Conservation (phyloP, 2,329 filamentous ascomycete species). For the Penicillium olsonii region DNA sequence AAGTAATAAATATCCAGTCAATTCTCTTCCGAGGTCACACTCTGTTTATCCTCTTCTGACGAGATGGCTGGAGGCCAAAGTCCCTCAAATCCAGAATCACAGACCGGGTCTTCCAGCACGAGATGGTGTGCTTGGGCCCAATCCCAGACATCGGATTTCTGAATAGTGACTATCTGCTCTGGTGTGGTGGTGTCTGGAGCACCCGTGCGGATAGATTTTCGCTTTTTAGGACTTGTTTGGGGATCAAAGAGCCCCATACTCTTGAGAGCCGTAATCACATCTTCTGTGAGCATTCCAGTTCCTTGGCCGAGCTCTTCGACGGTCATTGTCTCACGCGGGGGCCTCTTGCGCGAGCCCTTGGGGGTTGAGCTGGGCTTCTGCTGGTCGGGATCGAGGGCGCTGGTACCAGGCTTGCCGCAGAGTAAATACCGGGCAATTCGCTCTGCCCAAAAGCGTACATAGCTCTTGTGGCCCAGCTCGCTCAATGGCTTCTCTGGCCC, state of each 20-base stretch:
- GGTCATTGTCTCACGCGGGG: slow-evolving; percentile 55
- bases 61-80: slow-evolving; percentile 57
- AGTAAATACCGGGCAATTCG: slow-evolving; percentile 72
- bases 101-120: slow-evolving; percentile 66
- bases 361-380: slow-evolving; percentile 29
- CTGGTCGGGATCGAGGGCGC: slow-evolving; percentile 29
- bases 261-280: slow-evolving; percentile 75
- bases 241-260: slow-evolving; percentile 73
- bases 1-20: slow-evolving; percentile 1
- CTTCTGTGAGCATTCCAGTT: slow-evolving; percentile 83
- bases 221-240: slow-evolving; percentile 54
- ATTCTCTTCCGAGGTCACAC: slow-evolving; percentile 20
- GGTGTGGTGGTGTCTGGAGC: slow-evolving; percentile 24
- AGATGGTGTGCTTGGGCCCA: slow-evolving; percentile 68
- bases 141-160: slow-evolving; percentile 60
- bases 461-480: slow-evolving; percentile 78
- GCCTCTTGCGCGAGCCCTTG: slow-evolving; percentile 47
- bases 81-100: slow-evolving; percentile 72
- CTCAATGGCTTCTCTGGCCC: slow-evolving; percentile 94
- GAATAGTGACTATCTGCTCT: slow-evolving; percentile 48
- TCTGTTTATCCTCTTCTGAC: slow-evolving; percentile 30
- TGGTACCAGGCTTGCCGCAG: slow-evolving; percentile 30
- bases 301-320: slow-evolving; percentile 71
- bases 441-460: slow-evolving; percentile 81
- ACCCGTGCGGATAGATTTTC: slow-evolving; percentile 44